Base-by-base conservation (phyloP, 495 filamentous ascomycete species). In the Coniosporium apollinis region DNA sequence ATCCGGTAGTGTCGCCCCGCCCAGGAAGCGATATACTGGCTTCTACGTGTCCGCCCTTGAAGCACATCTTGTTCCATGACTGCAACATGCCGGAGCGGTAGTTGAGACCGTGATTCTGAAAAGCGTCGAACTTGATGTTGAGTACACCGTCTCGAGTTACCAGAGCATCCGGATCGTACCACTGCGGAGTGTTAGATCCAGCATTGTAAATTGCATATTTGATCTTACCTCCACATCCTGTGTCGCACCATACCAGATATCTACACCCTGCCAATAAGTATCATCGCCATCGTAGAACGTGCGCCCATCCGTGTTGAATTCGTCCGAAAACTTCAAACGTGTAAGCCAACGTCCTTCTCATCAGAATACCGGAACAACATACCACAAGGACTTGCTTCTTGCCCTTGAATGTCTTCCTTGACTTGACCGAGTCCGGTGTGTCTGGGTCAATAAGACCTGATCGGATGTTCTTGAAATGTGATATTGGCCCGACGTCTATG, bases 11-110 rank as follows among this genome's bases (percentile, higher is more conserved):
- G 28, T 81, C 72, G 4, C 79, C 79, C 20, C 63, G 49, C 14
- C 79, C 79, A 4, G 79, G 79, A 6, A 84, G 60, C 1, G 80
- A 86, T 21, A 80, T 68, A 44, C 74, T 79, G 9, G 79, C 79
- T 57, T 85, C 79, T n/a, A 84, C 52, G 25, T 74, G 62, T 10
- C 79, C 79, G 13, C 79, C 79, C 33, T 74, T 79, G 53, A 82
- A 80, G 50, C 79, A 83, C 28, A 83, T 41, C 47, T 82, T 71
- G 52, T 84, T 85, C 79, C 79, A 85, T 18, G 71, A 79, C 42
- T 84, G 78, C 6, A 84, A 41, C 79, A 84, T 85, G n/a, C 74
- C 79, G 11, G 79, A 85, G 22, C 79, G 66, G 45, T 76, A 85
- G 39, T 76, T 62, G 7, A 83, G 51, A 22, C 65, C 66, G 51